Percentiles rank a stretch among this genome's conserved stretches.
Conservation (phyloP, 352 stramenopile species). For the Pythium sukuiense region DNA sequence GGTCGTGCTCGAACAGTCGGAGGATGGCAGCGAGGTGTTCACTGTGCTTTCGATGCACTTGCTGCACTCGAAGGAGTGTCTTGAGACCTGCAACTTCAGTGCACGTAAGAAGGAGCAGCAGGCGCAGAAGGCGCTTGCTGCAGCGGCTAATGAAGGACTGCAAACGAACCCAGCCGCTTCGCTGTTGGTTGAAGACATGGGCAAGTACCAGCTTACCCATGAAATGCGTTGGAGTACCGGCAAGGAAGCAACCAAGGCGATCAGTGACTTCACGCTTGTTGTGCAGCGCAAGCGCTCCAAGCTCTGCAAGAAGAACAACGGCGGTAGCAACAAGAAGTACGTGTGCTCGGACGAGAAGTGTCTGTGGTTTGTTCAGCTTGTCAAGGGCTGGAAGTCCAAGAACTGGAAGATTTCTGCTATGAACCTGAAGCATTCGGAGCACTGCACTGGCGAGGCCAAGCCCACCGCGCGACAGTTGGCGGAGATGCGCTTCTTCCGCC, state of each 20-base stretch:
- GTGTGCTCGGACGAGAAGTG: slow-evolving; percentile 74
- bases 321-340: slow-evolving; percentile 86
- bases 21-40: slow-evolving; percentile 40
- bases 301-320: slow-evolving; percentile 80
- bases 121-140: slow-evolving; percentile 20
- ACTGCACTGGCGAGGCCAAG: slow-evolving; percentile 62
- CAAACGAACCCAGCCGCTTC: slow-evolving; percentile 31
- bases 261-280: slow-evolving; percentile 76
- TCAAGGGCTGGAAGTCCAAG: slow-evolving; percentile 84
- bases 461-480: slow-evolving; percentile 76
- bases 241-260: slow-evolving; percentile 76
- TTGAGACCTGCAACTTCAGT: slow-evolving; percentile 78
- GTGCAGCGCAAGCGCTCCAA: slow-evolving; percentile 79
- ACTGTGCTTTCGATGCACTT: slow-evolving; percentile 56
- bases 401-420: slow-evolving; percentile 91
- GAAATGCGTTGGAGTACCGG: slow-evolving; percentile 82
- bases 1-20: slow-evolving; percentile 55
- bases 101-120: slow-evolving; percentile 50
- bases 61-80: slow-evolving; percentile 69
- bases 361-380: slow-evolving; percentile 76
- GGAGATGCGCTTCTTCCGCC: slow-evolving; percentile 77
- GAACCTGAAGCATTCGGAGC: slow-evolving; percentile 74
- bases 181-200: slow-evolving; percentile 56
- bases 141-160: slow-evolving; percentile 15
- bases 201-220: slow-evolving; percentile 71